Evolutionary conservation across 352 stramenopile genomes (phyloP), one percentile per base, ranked within the genome.

Genomic region (Phytophthora podocarpi): DNA sequence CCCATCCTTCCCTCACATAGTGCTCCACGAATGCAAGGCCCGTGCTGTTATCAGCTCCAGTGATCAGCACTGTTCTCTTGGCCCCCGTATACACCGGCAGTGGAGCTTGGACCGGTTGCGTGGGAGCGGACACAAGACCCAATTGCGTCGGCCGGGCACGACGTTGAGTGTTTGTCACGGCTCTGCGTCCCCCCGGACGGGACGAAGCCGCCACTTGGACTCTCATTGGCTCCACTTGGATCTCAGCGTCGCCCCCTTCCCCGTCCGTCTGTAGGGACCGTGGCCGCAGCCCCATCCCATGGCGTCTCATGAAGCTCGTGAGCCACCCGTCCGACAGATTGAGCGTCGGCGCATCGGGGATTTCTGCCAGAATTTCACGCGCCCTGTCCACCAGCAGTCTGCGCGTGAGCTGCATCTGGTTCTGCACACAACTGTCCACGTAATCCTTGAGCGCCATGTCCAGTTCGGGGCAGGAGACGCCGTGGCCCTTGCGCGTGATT

Each of bases 61-160:
- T 84, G 59, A 87, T 80, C 5, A 84, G 30, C 32, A 85, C 76
- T n/a, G 72, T 80, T 28, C 75, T 66, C 32, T 60, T 61, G 6
- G 58, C 47, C 20, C 59, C 64, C 9, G 59, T 69, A 46, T 71
- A 71, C 15, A 67, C 42, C 3, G 57, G 42, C 10, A 36, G 16
- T 1, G 42, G 49, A 2, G 24, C 13, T 48, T 47, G 34, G 18
- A 23, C 9, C 2, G 23, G 11, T 26, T 24, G 23, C n/a, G 49
- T 45, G 1, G 50, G 49, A 13, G 42, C 13, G 15, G 61, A n/a
- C 10, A 63, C 57, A 16, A 67, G 57, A 10, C 57, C 50, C 43
- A 67, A 43, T 13, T 43, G 57, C 15, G 39, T 50, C 27, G 42
- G 45, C 23, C 49, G 62, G 7, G 55, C 18, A 11, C 61, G 62